These are phyloP conservation scores for Polygonum aviculare DNA, from an alignment of 148 eudicot species.

Conservation along the genomic window DNA sequence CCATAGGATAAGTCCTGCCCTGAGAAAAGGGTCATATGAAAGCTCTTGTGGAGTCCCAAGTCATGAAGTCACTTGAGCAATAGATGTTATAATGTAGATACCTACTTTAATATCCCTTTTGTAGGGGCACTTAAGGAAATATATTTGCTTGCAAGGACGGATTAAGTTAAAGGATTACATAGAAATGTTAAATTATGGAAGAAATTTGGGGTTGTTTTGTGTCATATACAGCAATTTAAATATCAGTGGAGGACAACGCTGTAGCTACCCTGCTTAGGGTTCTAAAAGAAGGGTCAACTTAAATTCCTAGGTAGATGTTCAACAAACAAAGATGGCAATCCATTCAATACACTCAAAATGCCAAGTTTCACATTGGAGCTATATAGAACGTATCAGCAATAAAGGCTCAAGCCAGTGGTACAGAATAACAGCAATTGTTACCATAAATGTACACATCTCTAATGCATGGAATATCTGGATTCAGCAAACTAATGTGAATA, in stretches of 20 bases:
- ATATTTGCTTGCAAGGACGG: too few relatives aligned
- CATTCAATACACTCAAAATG: too few relatives aligned
- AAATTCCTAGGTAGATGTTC: not conserved
- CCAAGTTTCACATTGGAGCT: not conserved
- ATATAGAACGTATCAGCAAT: not conserved
- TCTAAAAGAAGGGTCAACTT: not conserved
- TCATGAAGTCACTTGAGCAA: too few relatives aligned
- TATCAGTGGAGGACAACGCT: not conserved
- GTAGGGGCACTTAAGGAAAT: too few relatives aligned
- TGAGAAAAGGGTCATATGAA: too few relatives aligned
- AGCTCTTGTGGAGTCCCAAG: too few relatives aligned
- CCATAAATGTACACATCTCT: not conserved
- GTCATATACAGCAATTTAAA: not conserved
- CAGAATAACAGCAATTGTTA: not conserved
- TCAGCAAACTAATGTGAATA: not conserved
- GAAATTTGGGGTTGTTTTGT: not conserved
- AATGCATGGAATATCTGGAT: not conserved
- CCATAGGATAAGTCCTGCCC: too few relatives aligned
- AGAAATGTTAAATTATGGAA: too few relatives aligned
- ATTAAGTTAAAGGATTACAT: too few relatives aligned
- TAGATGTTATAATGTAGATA: too few relatives aligned
- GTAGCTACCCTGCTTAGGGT: not conserved
- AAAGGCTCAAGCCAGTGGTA: not conserved
- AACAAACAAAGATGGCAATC: too few relatives aligned
- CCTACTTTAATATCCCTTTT: too few relatives aligned